Evolutionary conservation across 2,329 filamentous ascomycete genomes (phyloP).

Genomic region (Diaporthe sp.): DNA sequence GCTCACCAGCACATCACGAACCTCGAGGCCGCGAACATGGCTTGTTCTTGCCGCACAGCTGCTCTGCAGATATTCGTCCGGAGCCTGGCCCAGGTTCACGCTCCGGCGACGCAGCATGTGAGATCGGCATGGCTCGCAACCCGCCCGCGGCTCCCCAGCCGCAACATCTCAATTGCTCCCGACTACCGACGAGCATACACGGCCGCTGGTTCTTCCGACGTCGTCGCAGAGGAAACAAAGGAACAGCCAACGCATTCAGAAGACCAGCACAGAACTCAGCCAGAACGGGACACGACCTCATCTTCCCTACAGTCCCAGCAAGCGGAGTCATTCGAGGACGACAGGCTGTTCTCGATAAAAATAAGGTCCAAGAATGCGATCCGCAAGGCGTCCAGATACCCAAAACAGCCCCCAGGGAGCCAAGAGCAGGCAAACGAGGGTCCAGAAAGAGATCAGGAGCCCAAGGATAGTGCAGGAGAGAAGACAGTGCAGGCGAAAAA

Average conservation of each 20-base stretch:
- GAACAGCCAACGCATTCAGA: not conserved
- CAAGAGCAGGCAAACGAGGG: not conserved
- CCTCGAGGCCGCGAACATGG: conserved; percentile 52
- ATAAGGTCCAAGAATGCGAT: not conserved
- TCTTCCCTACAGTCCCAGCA: not conserved
- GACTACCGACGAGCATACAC: conserved; percentile 11
- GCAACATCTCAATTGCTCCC: not conserved
- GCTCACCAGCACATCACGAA: not conserved
- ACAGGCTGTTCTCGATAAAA: not conserved
- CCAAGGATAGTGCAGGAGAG: not conserved
- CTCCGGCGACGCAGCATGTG: conserved; percentile 38
- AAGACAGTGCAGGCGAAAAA: conserved; percentile 58
- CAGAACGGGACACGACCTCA: not conserved
- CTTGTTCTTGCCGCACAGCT: conserved; percentile 60
- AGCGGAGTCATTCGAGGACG: not conserved
- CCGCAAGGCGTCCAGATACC: conserved; percentile 7
- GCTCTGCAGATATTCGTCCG: conserved; percentile 63
- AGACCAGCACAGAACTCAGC: not conserved
- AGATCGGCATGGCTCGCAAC: conserved; percentile 26
- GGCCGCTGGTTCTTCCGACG: not conserved
- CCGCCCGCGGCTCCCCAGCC: not conserved
- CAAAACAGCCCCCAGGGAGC: not conserved
- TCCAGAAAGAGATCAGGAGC: not conserved
- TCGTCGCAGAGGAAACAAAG: not conserved
- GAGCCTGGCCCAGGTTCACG: conserved; percentile 57